Percentiles rank a stretch among this genome's conserved stretches.
phyloP scores from a whole-genome alignment of 2,329 filamentous ascomycete species.

The Tolypocladium tropicale region DNA sequence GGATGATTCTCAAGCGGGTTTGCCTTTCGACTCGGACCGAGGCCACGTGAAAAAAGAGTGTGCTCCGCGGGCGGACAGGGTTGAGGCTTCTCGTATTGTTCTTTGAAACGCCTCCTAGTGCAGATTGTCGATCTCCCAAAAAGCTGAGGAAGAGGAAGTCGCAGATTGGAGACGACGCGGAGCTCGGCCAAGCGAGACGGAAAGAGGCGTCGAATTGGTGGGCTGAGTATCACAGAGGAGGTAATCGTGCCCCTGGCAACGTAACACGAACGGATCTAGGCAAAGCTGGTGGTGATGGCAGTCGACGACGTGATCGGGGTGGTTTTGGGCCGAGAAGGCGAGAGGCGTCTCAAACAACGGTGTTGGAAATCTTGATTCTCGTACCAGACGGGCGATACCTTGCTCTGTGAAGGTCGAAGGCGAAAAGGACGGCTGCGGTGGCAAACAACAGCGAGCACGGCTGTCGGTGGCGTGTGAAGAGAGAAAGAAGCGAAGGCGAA shows the following conservation, averaged over 20 bases:
- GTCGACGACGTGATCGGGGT: not conserved
- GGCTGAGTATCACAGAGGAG: not conserved
- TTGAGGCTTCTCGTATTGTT: not conserved
- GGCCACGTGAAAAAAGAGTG: not conserved
- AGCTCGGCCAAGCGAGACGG: not conserved
- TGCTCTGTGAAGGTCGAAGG: not conserved
- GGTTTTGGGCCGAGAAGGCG: not conserved
- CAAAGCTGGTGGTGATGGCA: not conserved
- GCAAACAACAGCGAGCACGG: not conserved
- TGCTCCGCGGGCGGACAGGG: not conserved
- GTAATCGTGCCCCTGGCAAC: not conserved
- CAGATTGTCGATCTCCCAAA: not conserved
- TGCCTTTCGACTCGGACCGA: not conserved
- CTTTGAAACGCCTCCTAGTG: not conserved
- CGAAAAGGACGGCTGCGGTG: too few species aligned
- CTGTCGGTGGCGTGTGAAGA: not conserved
- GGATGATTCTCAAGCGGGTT: not conserved
- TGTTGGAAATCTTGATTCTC: not conserved
- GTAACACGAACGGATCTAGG: not conserved
- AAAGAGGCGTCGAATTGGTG: not conserved
- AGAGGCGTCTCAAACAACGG: not conserved
- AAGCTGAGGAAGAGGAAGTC: not conserved
- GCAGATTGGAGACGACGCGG: not conserved
- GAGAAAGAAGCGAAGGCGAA: not conserved
- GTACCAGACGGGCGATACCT: not conserved